phyloP scores from a whole-genome alignment of 257 asterid genomes.

The Haberlea rhodopensis region DNA sequence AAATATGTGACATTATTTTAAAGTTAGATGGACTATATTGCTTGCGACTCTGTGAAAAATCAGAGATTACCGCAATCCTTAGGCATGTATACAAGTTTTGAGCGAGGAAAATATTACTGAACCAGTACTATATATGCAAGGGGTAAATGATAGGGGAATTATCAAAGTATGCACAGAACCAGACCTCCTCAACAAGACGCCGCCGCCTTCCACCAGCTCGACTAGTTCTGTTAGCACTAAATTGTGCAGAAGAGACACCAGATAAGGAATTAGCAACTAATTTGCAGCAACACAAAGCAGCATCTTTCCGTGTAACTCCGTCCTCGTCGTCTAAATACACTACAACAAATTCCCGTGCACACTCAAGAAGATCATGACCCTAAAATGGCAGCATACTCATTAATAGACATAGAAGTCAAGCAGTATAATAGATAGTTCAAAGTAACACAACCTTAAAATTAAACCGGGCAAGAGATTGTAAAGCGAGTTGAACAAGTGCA shows the following conservation, averaged over 20 bases:
- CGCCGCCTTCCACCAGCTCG: slow-evolving; percentile 92
- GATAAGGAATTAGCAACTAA: slow-evolving; percentile 83
- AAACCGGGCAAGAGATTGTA: slow-evolving; percentile 87
- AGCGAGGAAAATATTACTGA: too few relatives aligned
- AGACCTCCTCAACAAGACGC: slow-evolving; percentile 94
- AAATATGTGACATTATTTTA: too few relatives aligned
- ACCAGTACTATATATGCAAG: too few relatives aligned
- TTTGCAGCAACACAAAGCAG: slow-evolving; percentile 97
- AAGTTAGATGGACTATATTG: too few relatives aligned
- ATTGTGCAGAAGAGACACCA: slow-evolving; percentile 62
- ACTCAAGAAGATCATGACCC: slow-evolving; percentile 98
- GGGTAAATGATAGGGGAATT: slow-evolving; percentile 6
- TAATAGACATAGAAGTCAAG: slow-evolving; percentile 4
- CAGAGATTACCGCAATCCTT: too few relatives aligned
- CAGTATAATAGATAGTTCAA: slow-evolving; percentile 16
- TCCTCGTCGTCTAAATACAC: slow-evolving; percentile 90
- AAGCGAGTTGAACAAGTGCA: slow-evolving; percentile 87
- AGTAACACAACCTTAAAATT: slow-evolving; percentile 65
- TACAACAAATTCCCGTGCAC: slow-evolving; percentile 90
- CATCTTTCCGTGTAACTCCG: slow-evolving; percentile 93
- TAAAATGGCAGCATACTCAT: slow-evolving; percentile 32
- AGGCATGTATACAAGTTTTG: too few relatives aligned
- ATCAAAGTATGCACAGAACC: slow-evolving; percentile 21
- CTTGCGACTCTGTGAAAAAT: too few relatives aligned
- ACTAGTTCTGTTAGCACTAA: slow-evolving; percentile 68